These are phyloP conservation scores for Coffea eugenioides DNA, from an alignment of 257 asterid genomes.

Conservation along the genomic window DNA sequence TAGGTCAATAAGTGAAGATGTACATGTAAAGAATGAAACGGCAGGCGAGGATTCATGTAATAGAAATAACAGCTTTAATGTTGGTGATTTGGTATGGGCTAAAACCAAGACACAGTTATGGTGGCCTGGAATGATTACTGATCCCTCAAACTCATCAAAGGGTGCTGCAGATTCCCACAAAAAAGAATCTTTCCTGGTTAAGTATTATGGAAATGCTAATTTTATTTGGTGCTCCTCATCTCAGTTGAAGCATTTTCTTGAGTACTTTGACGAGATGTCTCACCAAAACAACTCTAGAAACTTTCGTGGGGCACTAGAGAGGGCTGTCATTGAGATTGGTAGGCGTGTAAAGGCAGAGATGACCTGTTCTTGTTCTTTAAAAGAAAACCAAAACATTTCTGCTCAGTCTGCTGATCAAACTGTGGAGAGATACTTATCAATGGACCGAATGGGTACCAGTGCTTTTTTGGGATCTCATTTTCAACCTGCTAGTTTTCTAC, in stretches of 20 bases:
- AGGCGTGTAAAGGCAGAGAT: slow-evolving; percentile 50
- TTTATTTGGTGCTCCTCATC: slow-evolving; percentile 46
- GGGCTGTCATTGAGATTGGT: slow-evolving; percentile 59
- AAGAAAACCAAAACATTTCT: slow-evolving; percentile 26
- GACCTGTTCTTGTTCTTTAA: slow-evolving; percentile 68
- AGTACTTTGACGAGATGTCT: slow-evolving; percentile 51
- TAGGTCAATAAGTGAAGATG: slow-evolving; percentile 21
- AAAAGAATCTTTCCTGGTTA: slow-evolving; percentile 42
- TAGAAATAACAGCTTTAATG: slow-evolving; percentile 31
- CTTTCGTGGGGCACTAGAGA: slow-evolving; percentile 60
- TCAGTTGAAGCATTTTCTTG: slow-evolving; percentile 64
- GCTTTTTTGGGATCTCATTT: slow-evolving; percentile 41
- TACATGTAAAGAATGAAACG: slow-evolving; percentile 2
- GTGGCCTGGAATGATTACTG: slow-evolving; percentile 84
- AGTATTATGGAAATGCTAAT: slow-evolving; percentile 48
- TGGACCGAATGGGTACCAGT: slow-evolving; percentile 20
- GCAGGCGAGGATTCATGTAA: slow-evolving; percentile 13
- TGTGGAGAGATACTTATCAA: slow-evolving; percentile 3
- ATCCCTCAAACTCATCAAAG: slow-evolving; percentile 35
- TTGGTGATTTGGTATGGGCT: slow-evolving; percentile 77
- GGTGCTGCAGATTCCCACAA: slow-evolving; percentile 26
- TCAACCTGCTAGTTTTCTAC: slow-evolving; percentile 45
- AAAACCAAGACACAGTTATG: slow-evolving; percentile 57
- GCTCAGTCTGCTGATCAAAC: slow-evolving; percentile 12
- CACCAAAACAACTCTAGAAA: slow-evolving; percentile 40